Percentiles rank a stretch among this genome's conserved stretches.
phyloP scores from a whole-genome alignment of 805 yeast species.

The Cyberlindnera xishuangbannaensis region DNA sequence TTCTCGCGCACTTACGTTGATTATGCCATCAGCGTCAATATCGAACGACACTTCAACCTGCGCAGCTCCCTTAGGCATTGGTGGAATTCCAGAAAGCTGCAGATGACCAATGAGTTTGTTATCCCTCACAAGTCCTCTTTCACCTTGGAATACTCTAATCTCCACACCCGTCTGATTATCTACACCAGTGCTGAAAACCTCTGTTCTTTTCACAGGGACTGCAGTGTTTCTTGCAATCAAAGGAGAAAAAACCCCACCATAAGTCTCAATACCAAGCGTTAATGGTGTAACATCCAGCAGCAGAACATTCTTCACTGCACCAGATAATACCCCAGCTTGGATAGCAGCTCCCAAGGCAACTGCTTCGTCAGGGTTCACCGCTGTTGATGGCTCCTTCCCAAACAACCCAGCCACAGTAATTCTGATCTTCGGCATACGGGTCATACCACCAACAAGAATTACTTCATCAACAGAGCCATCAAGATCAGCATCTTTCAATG shows the following conservation, averaged over 20 bases:
- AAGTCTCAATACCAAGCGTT: conserved; percentile 78
- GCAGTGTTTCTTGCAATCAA: conserved; percentile 73
- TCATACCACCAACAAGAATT: conserved; percentile 83
- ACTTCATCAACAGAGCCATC: conserved; percentile 68
- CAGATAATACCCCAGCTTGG: conserved; percentile 82
- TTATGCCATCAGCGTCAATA: conserved; percentile 78
- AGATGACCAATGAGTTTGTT: conserved; percentile 75
- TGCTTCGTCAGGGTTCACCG: conserved; percentile 89
- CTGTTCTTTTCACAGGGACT: conserved; percentile 71
- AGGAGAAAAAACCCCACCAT: conserved; percentile 79
- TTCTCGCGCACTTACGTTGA: conserved; percentile 78
- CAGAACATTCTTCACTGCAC: conserved; percentile 74
- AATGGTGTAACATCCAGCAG: conserved; percentile 78
- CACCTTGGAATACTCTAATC: conserved; percentile 76
- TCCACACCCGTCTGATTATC: conserved; percentile 84
- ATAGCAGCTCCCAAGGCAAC: conserved; percentile 88
- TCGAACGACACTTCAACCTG: conserved; percentile 74
- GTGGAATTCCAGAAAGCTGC: conserved; percentile 65
- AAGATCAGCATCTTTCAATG: conserved; percentile 68
- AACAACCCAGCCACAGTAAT: conserved; percentile 54
- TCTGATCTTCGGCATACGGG: conserved; percentile 80
- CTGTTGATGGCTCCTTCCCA: conserved; percentile 59
- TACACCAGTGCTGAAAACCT: conserved; percentile 73
- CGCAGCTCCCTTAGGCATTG: conserved; percentile 74
- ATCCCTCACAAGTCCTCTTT: conserved; percentile 70